Base-by-base conservation (phyloP, 257 asterid genomes). In the Solanum etuberosum region DNA sequence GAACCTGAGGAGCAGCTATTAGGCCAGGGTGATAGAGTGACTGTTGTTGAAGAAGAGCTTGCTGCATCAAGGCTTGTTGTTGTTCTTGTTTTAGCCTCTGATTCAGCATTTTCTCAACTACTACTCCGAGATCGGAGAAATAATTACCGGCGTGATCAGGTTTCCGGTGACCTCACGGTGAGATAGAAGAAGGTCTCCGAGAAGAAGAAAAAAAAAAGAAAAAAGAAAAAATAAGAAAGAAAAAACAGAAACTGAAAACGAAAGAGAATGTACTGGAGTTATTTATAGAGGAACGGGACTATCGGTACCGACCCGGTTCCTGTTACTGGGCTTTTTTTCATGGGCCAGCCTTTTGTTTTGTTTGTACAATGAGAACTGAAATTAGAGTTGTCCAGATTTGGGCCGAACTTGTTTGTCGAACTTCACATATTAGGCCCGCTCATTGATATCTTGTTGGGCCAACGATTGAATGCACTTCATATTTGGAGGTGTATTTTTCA, bases 1-100 rank as follows among this genome's bases (percentile, higher is more conserved):
- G 85, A 88, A 96, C 99, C 98, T 94, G 99, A 16, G 99, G 96
- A 89, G 98, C 92, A 91, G 98, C 98, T 93, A 96, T 86, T 77
- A 96, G 94, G 81, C 96, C 99, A 27, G 98, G 98, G 85, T 95
- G 98, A 80, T 96, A 95, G 43, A 96, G 94, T 77, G 98, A 90
- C 91, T 93, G 99, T 76, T 96, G 99, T 83, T 95, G 98, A 67
- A 96, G 94, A 87, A 96, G 94, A 87, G 98, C 99, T 89, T 96
- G 99, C 89, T 95, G 99, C 97, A 96, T 95, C 95, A 96, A 86
- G 76, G 98, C 98, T 88, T 92, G 96, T 7, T 95, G 99, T 11
- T 95, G 98, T 76, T 96, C 98, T 87, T 92, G 98, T 92, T 95
- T 94, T 86, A 96, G 77, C 89, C 98, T 92, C 91, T 93, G 97